Conservation (phyloP, 345 rosid genomes). For the Gossypium anomalum region DNA sequence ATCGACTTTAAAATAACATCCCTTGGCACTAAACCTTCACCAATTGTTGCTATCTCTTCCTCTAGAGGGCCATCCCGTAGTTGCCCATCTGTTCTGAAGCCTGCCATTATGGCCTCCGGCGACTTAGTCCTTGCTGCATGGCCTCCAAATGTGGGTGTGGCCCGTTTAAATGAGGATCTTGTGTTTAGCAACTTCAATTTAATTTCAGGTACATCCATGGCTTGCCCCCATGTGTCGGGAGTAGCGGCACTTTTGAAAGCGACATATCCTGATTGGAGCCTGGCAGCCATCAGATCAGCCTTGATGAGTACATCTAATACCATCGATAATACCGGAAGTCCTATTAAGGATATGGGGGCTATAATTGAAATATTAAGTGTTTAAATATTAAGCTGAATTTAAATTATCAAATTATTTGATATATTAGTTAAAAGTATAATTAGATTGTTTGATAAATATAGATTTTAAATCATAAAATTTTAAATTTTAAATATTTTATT, state of each 20-base stretch:
- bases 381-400: too few relatives aligned
- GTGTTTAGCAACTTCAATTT: slow-evolving; percentile 35
- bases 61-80: slow-evolving; percentile 57
- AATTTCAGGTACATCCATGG: slow-evolving; percentile 53
- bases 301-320: slow-evolving; percentile 49
- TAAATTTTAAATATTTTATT: too few relatives aligned
- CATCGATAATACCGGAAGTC: slow-evolving; percentile 24
- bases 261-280: slow-evolving; percentile 53
- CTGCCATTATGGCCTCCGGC: slow-evolving; percentile 55
- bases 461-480: too few relatives aligned
- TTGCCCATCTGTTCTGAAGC: slow-evolving; percentile 46
- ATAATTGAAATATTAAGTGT: too few relatives aligned
- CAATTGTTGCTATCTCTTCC: slow-evolving; percentile 38
- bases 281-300: slow-evolving; percentile 58
- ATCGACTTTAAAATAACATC: slow-evolving; percentile 32
- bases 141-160: slow-evolving; percentile 29
- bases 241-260: slow-evolving; percentile 45
- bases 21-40: slow-evolving; percentile 31
- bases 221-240: slow-evolving; percentile 54
- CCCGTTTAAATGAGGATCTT: not conserved
- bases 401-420: too few relatives aligned
- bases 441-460: too few relatives aligned
- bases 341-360: slow-evolving; percentile 28
- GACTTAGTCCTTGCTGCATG: slow-evolving; percentile 43
- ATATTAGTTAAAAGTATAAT: too few relatives aligned